Base-by-base conservation (phyloP, 2,329 filamentous ascomycete species). In the Dactylonectria macrodidyma region DNA sequence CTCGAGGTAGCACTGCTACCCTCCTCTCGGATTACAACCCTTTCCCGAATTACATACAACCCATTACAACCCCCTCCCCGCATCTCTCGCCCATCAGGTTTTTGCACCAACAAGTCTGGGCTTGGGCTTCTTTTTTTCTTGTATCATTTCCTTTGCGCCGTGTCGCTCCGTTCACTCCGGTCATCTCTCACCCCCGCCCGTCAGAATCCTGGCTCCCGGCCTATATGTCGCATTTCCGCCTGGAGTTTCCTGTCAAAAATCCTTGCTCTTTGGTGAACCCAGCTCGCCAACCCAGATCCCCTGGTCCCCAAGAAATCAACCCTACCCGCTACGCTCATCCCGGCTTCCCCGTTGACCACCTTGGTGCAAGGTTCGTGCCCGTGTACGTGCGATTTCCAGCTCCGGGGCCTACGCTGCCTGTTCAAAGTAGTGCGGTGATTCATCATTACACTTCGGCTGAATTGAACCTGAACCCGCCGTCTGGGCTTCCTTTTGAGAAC, bases 291-390 rank as follows among this genome's bases (percentile, higher is more conserved):
- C 34, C 63, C 44, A 54, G 58, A 66, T 65, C 73, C 73, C 66
- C 66, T 61, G 58, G 68, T 71, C 70, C 62, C 41, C 61, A 68
- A 62, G 19, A 68, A 62, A 50, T 50, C 69, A 64, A 58, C 22
- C 60, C 52, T 60, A 68, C 73, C 63, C 63, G 58, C 63, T 58
- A 48, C 47, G 36, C 46, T 66, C 58, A 66, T 66, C 63, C 63
- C 63, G 73, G 73, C 68, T 75, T 75, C 73, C 73, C 73, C 73
- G 71, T 75, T 62, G 59, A 73, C 70, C 33, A 33, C 26, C 41
- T n/a, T 30, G 33, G 60, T 58, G 71, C 73, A 75, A 68, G 73
- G 73, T 66, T 62, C 70, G 63, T 59, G 66, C 57, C 65, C 63
- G 71, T 59, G 69, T 66, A 72, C 66, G 62, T 75, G 71, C 66